Base-by-base conservation (phyloP, 257 asterid genomes). In the Linaria vulgaris region DNA sequence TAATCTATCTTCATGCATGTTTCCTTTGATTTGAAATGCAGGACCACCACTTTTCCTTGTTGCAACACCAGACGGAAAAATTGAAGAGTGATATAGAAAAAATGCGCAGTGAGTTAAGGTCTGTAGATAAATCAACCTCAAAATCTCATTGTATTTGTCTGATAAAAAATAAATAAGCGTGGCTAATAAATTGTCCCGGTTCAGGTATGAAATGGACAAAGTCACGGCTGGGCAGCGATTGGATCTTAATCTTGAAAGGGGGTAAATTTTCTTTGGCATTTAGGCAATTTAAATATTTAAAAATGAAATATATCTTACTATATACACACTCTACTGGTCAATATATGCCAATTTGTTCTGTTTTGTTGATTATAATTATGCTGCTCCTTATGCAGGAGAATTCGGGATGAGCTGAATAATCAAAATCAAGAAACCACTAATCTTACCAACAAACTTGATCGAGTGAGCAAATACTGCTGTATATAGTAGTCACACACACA, bases 171-270 rank as follows among this genome's bases (percentile, higher is more conserved):
- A n/a, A 46, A 57, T 68, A 38, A 56, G 59, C 75, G 19, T 12
- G 4, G 51, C 58, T 23, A 43, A 68, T 37, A 50, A 22, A 38
- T n/a, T 30, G 51, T 51, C 66, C 71, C 74, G 66, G 12, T 78
- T 72, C 83, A 91, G 98, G 84, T 82, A 92, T 73, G 98, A 92
- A 80, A 79, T 92, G 16, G 97, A 92, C 75, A 87, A 89, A 82
- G 97, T 85, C 68, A 83, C 91, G 25, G 98, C 98, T 52, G 97
- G 97, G 61, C 96, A 86, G 70, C 94, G 96, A 50, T 75, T 92
- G 87, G 98, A 92, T 83, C 84, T 87, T 68, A 92, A 89, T 72
- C 96, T 91, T 39, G 98, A 91, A 78, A 80, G 88, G 59, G 96
- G 96, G 98, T 86, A 75, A 72, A 83, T 58, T 51, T 48, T 45